Evolutionary conservation across 1,139 yeast genomes (phyloP).

Genomic region (Saccharomyces hybrid): DNA sequence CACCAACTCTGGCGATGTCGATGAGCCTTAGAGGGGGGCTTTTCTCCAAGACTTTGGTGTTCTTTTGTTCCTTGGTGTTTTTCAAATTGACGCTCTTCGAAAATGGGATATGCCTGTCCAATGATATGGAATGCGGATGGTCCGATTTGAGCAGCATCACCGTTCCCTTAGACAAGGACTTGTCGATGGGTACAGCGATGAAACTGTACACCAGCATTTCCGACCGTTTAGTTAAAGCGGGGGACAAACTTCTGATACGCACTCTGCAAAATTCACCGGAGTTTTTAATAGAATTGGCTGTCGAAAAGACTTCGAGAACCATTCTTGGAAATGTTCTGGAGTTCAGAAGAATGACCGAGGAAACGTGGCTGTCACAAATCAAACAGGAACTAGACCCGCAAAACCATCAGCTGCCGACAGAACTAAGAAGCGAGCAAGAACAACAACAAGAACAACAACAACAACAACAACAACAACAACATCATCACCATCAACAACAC

Average conservation of each 20-base stretch:
- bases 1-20: constrained; percentile 10
- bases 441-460: too few species aligned
- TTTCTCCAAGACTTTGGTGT: constrained; percentile 9
- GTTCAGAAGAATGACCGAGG: constrained; percentile 8
- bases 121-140: not conserved
- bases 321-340: constrained; percentile 13
- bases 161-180: not conserved
- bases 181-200: constrained; percentile 7
- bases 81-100: constrained; percentile 10
- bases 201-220: constrained; percentile 6
- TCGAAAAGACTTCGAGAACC: constrained; percentile 9
- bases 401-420: not conserved
- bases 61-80: constrained; percentile 8
- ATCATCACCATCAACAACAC: not conserved
- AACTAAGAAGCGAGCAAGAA: not conserved
- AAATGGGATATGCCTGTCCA: constrained; percentile 2
- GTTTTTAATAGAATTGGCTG: constrained; percentile 5
- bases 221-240: constrained; percentile 4
- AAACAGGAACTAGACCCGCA: not conserved
- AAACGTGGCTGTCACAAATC: constrained; percentile 7
- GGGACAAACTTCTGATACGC: constrained; percentile 3
- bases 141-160: constrained; percentile 8
- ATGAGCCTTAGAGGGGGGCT: constrained; percentile 5
- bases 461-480: too few species aligned
- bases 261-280: constrained; percentile 5